Evolutionary conservation across 805 yeast genomes (phyloP), one percentile per base, ranked within the genome.

Genomic region (Pichia nakasei): DNA sequence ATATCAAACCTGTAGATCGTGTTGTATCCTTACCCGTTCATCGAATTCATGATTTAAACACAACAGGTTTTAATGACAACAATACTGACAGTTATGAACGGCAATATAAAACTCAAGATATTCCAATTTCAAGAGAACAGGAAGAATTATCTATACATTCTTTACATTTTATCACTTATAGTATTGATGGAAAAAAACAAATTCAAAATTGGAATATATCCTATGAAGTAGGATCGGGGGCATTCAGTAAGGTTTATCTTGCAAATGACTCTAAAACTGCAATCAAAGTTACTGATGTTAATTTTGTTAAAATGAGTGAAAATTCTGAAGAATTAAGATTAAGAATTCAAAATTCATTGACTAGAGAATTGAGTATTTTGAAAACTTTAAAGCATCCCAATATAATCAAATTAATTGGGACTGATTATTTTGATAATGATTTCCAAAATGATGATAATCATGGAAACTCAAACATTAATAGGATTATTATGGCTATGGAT

Each of bases 321-420:
- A 43, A 51, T 66, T 20, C 64, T 65, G 50, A 50, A 2, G 59
- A 73, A 5, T 63, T 73, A 4, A 58, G 71, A 12, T 66, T 71
- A 6, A 65, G 85, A 38, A 67, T 82, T 21, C 82, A 81, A 53
- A 73, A 75, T 46, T 76, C 85, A 0, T 59, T 82, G 37, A 63
- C 69, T n/a, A 69, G 97, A 48, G 98, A 93, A 57, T 58, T 88
- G 22, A 79, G 76, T 21, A 76, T 88, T 7, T 66, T 91, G 47
- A 64, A 66, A 42, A 60, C 66, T 12, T 49, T 81, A 13, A 51
- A 69, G 31, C 93, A 86, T 58, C 94, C 95, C 1, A 77, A 83
- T 39, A 72, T 89, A 13, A 77, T 86, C 20, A 63, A 68, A 38
- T 64, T 89, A 11, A 54, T 80, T 24, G 88, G 83, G 35, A 68